Conservation (phyloP, 2,329 filamentous ascomycete genomes). For the Neocatenulostroma microsporum region DNA sequence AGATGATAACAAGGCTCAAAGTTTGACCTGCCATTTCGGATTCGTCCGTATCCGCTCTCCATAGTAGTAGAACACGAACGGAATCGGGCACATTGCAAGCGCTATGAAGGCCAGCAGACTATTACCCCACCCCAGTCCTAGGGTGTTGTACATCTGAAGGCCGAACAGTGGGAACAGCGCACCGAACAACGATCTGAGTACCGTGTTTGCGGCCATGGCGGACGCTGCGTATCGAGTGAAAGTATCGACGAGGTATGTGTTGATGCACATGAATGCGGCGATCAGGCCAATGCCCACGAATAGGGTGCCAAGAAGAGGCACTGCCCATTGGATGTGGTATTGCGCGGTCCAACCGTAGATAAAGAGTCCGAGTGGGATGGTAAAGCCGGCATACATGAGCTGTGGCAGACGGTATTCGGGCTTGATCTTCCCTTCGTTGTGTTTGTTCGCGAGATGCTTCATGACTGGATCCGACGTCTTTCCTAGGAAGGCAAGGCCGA, state of each 20-base stretch:
- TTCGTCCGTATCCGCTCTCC: conserved; percentile 61
- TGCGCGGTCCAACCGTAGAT: conserved; percentile 53
- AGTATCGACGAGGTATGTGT: conserved; percentile 53
- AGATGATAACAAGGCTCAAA: conserved; percentile 15
- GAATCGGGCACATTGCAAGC: conserved; percentile 72
- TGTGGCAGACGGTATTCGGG: conserved; percentile 3
- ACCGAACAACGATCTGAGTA: conserved; percentile 48
- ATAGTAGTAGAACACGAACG: conserved; percentile 72
- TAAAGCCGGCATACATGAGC: conserved; percentile 28
- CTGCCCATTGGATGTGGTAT: conserved; percentile 45
- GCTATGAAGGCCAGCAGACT: conserved; percentile 52
- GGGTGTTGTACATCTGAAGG: conserved; percentile 26
- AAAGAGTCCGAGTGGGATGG: conserved; percentile 48
- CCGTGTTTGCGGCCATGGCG: conserved; percentile 46
- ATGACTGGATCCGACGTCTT: conserved; percentile 9
- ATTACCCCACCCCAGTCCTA: conserved; percentile 34
- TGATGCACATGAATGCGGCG: conserved; percentile 42
- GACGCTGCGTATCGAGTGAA: conserved; percentile 39
- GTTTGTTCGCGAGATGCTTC: conserved; percentile 16
- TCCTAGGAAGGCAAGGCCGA: conserved; percentile 22
- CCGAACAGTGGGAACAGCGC: conserved; percentile 54
- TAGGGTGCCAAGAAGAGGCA: conserved; percentile 51
- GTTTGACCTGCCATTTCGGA: conserved; percentile 31
- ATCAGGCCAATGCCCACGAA: conserved; percentile 47
- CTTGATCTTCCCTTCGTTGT: background rate